These are phyloP conservation scores for Emericellopsis terricola DNA, from an alignment of 495 filamentous ascomycete genomes.

Conservation along the genomic window DNA sequence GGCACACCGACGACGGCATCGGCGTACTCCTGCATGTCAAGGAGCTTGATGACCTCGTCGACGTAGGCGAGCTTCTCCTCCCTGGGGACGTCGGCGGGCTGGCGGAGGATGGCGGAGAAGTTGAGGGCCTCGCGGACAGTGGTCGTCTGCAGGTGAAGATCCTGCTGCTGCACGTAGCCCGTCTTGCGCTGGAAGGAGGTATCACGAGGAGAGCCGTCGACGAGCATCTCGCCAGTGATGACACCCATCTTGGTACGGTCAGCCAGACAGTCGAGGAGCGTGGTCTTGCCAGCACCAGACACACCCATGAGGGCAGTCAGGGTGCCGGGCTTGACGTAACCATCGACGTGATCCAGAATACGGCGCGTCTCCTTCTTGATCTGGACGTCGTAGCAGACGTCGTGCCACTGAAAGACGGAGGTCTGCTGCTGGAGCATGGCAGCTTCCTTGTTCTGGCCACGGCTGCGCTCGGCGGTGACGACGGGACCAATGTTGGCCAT, in stretches of 20 bases:
- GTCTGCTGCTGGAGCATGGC: constrained; percentile 34
- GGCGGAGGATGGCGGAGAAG: constrained; percentile 72
- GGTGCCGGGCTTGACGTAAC: constrained; percentile 84
- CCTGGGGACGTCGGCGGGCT: constrained; percentile 48
- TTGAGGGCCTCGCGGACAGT: constrained; percentile 75
- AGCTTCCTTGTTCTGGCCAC: constrained; percentile 28
- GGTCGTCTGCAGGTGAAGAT: constrained; percentile 71
- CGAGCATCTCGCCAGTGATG: constrained; percentile 69
- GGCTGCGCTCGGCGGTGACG: constrained; percentile 19
- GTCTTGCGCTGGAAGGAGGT: constrained; percentile 82
- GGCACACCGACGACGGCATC: constrained; percentile 79
- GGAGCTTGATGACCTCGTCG: constrained; percentile 74
- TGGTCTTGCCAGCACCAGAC: constrained; percentile 58
- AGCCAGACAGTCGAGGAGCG: constrained; percentile 53
- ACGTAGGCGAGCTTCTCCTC: constrained; percentile 74
- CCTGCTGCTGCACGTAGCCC: constrained; percentile 90
- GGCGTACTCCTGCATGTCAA: constrained; percentile 77
- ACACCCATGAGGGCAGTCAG: constrained; percentile 79
- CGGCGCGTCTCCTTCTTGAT: constrained; percentile 60
- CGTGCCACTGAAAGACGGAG: constrained; percentile 70
- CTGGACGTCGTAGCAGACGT: constrained; percentile 79
- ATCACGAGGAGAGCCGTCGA: constrained; percentile 60
- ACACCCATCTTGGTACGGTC: constrained; percentile 74
- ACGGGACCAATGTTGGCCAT: constrained; percentile 17
- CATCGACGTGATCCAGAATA: constrained; percentile 68